Evolutionary conservation across 1,139 yeast genomes (phyloP), one percentile per base, ranked within the genome.

Genomic region (Suzukiozyma palmioleophila): DNA sequence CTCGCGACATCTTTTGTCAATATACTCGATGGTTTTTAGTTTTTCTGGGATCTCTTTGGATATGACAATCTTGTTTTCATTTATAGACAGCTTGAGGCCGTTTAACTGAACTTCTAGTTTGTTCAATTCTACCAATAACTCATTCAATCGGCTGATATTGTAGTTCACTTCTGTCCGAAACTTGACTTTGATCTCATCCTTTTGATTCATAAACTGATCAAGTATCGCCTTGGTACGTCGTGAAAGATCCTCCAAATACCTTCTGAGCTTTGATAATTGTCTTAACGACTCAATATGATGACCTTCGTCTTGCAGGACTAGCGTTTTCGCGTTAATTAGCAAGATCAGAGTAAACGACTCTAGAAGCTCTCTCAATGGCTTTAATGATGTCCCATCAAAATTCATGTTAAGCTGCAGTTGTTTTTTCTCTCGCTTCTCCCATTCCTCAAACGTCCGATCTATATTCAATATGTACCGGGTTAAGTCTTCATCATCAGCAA

Each of bases 401-500:
- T 10, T 32, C 15, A 21, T 26, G 18, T 33, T 12, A 7, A 14
- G 14, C 24, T 14, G 11, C 8, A 10, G 22, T 11, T 10, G 11
- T 10, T 14, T 11, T 11, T 30, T 11, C 12, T 30, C 25, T 15
- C 26, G 9, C n/a, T 13, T n/a, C 10, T 14, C 21, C 36, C 36
- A 41, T 22, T 59, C 61, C 31, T 54, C 57, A n/a, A 56, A 43
- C 10, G 63, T 56, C 5, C 57, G 51, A 44, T 68, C 74, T 31
- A 67, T 60, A 39, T 65, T 64, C 14, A 67, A 45, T 33, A 66
- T 48, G 39, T 62, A 61, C 34, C 59, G 57, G 8, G 62, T 58
- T 34, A 66, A 45, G 9, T 57, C 62, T 4, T 58, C 60, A 38
- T 60, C 62, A 26, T 48, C 48, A n/a, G 48, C 43, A 18, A 54